Evolutionary conservation across 2,329 filamentous ascomycete species (phyloP).

Genomic region (Teratosphaeria gauchensis): DNA sequence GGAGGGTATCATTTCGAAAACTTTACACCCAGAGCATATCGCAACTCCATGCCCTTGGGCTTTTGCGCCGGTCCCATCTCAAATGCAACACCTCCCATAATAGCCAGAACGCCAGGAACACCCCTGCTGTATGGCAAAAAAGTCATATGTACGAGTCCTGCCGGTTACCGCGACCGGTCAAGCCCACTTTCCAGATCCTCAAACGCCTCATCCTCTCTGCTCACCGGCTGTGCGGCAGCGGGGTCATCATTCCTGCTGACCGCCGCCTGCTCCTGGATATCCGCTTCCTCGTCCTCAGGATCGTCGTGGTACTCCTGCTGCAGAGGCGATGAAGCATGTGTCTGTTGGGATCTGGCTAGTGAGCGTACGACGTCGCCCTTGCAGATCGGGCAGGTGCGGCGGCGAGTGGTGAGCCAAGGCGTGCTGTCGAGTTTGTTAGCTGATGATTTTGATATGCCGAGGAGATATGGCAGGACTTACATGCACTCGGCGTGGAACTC

Average conservation of each 20-base stretch:
- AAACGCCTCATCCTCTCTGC: constrained; percentile 24
- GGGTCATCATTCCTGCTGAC: constrained; percentile 24
- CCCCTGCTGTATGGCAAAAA: neutral
- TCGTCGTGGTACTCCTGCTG: constrained; percentile 9
- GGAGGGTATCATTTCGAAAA: neutral
- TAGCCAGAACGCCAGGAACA: neutral
- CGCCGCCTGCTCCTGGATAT: constrained; percentile 25
- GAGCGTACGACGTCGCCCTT: constrained; percentile 83
- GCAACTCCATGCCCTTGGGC: neutral
- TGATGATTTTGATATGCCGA: neutral
- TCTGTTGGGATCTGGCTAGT: constrained; percentile 12
- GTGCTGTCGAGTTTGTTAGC: constrained; percentile 48
- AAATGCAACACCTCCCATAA: neutral
- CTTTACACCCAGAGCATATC: neutral
- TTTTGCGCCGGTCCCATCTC: neutral
- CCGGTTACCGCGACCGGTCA: neutral
- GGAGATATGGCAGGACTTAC: constrained; percentile 50
- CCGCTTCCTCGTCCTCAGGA: constrained; percentile 17
- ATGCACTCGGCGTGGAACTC: constrained; percentile 99
- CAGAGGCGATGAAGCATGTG: constrained; percentile 7
- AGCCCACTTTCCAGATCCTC: constrained; percentile 27
- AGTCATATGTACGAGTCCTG: neutral
- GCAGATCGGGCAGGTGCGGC: constrained; percentile 96
- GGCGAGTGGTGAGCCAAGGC: constrained; percentile 89
- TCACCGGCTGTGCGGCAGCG: constrained; percentile 20